These are phyloP conservation scores for Reutealis trisperma DNA, from an alignment of 345 rosid species.

Conservation along the genomic window DNA sequence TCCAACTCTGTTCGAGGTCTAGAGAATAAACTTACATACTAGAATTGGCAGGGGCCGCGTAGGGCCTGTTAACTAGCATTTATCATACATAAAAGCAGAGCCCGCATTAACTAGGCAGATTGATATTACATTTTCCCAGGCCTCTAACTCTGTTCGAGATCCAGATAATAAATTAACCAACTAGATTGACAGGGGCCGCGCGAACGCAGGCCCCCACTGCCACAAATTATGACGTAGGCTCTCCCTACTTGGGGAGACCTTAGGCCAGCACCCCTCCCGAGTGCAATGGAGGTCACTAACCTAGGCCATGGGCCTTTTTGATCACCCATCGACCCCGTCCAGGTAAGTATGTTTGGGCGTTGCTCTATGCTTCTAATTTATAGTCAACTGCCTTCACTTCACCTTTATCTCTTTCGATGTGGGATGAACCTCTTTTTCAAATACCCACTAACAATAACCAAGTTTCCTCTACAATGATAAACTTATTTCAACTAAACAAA, in stretches of 20 bases:
- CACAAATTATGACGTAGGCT: constrained; percentile 38
- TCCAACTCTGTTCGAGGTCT: no score
- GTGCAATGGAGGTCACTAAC: constrained; percentile 25
- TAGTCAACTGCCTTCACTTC: background rate
- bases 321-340: constrained; percentile 27
- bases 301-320: constrained; percentile 18
- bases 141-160: no score
- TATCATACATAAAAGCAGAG: no score
- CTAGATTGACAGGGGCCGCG: constrained; percentile 16
- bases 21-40: no score
- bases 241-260: constrained; percentile 29
- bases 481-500: no score
- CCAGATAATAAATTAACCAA: no score
- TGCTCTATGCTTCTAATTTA: background rate
- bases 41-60: no score
- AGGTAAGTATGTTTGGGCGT: background rate
- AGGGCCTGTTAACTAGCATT: no score
- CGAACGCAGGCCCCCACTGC: constrained; percentile 25
- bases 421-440: background rate
- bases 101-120: no score
- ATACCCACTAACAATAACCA: no score
- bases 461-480: no score
- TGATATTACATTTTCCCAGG: no score
- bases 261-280: background rate
- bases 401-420: background rate